Evolutionary conservation across 2,329 filamentous ascomycete species (phyloP), one percentile per base, ranked within the genome.

Genomic region (Knufia petricola): DNA sequence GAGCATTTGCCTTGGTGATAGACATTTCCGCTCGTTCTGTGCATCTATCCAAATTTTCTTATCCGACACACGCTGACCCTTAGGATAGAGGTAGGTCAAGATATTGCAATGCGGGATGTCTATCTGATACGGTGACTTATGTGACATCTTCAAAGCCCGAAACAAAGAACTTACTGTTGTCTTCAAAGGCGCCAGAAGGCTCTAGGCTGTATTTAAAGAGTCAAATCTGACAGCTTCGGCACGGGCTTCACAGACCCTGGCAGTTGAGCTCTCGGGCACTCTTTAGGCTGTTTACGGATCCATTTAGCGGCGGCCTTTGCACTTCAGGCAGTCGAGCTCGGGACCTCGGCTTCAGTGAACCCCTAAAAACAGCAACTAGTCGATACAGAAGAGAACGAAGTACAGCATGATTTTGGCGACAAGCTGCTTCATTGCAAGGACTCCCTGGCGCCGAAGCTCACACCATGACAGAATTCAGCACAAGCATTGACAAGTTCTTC

Each of bases 11-110:
- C 62, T 63, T 1, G 73, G 70, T 0, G 73, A 75, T 7, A 79
- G 61, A 42, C 62, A 67, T 19, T 66, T 63, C 7, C 56, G 54
- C 2, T 70, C 61, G 42, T 77, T 63, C 47, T 67, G 67, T 34
- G 72, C 68, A 59, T 79, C 73, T 46, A 75, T 67, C 75, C 75
- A 79, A 51, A 78, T 61, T 4, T 75, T 73, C 31, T 71, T 64
- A 45, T 72, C 62, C 7, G 53, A 47, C 13, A 46, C 40, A 23
- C 40, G 46, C 20, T 24, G 41, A 17, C 34, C 47, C 15, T 40
- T 49, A 0, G 55, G 55, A 26, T 55, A 57, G n/a, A 57, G 30
- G 42, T 49, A 55, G 7, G 49, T 44, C 30, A 55, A 47, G 36
- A 57, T 45, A 30, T 52, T 52, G 40, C 17, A 24, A 15, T 51